phyloP scores from a whole-genome alignment of 2,329 filamentous ascomycete species.

The Tolypocladium tropicale region DNA sequence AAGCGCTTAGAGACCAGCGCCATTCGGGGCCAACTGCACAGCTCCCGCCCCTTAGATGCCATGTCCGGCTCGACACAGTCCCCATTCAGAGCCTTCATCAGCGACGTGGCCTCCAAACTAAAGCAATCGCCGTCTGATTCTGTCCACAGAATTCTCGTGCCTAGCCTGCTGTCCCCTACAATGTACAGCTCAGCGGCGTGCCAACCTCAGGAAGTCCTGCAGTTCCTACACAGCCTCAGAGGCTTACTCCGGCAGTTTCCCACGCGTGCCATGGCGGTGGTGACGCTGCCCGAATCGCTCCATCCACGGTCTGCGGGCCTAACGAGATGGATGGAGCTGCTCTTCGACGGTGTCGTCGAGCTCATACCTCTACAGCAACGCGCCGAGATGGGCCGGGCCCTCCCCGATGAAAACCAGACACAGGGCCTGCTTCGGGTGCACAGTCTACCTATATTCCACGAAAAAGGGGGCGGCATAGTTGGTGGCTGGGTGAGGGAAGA shows the following conservation, averaged over 20 bases:
- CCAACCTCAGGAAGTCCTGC: slow-evolving; percentile 62
- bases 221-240: slow-evolving; percentile 71
- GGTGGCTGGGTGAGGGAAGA: slow-evolving; percentile 66
- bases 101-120: slow-evolving; percentile 44
- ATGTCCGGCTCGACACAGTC: slow-evolving; percentile 12
- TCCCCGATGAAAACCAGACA: slow-evolving; percentile 55
- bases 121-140: slow-evolving; percentile 45
- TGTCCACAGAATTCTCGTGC: slow-evolving; percentile 77
- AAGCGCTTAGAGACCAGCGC: slow-evolving; percentile 46
- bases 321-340: slow-evolving; percentile 74
- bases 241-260: slow-evolving; percentile 61
- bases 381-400: slow-evolving; percentile 39
- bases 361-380: slow-evolving; percentile 58
- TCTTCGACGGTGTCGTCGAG: slow-evolving; percentile 80
- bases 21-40: slow-evolving; percentile 38
- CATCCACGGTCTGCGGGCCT: slow-evolving; percentile 68
- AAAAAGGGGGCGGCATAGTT: slow-evolving; percentile 72
- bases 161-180: slow-evolving; percentile 76
- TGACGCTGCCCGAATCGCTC: slow-evolving; percentile 71
- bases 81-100: slow-evolving; percentile 52
- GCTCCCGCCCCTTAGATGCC: slow-evolving; percentile 36
- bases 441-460: slow-evolving; percentile 73
- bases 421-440: slow-evolving; percentile 83
- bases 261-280: slow-evolving; percentile 56
- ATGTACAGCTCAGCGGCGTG: slow-evolving; percentile 62